A percentile compares a stretch with the other conserved stretches of the same genome.
Evolutionary conservation across 805 yeast genomes (phyloP).

Genomic region (Starmerella scarabaei): DNA sequence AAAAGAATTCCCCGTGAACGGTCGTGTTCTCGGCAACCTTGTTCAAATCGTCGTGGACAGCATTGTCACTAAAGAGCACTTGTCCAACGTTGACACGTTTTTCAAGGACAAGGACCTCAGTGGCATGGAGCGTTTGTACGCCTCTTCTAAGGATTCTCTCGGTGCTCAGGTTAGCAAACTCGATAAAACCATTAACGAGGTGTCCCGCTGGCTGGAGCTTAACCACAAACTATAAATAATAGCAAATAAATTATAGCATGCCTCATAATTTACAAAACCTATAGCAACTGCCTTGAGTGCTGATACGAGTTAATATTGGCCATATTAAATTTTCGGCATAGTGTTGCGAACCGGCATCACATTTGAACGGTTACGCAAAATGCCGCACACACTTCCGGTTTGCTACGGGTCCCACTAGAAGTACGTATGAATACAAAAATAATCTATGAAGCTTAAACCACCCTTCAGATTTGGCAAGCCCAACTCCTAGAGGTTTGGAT

Average conservation of each 20-base stretch:
- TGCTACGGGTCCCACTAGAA: no score
- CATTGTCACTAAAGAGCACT: constrained; percentile 43
- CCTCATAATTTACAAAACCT: background rate
- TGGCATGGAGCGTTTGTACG: constrained; percentile 39
- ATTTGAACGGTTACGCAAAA: no score
- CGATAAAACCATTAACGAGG: background rate
- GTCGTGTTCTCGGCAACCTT: constrained; percentile 66
- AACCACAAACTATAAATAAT: background rate
- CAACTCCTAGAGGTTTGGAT: background rate
- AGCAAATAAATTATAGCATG: background rate
- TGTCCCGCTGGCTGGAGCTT: background rate
- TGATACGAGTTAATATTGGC: no score
- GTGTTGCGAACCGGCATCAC: no score
- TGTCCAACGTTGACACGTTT: constrained; percentile 39
- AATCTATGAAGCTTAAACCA: no score
- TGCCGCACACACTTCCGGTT: no score
- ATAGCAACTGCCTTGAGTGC: background rate
- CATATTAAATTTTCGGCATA: no score
- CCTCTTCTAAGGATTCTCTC: background rate
- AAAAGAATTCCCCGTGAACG: constrained; percentile 64
- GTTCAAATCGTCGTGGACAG: constrained; percentile 50
- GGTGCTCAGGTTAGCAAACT: background rate
- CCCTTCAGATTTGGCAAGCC: background rate
- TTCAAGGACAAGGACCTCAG: constrained; percentile 36
- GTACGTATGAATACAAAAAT: no score